These are phyloP conservation scores for Spergularia azorica DNA, from an alignment of 179 eudicot species.

Conservation along the genomic window DNA sequence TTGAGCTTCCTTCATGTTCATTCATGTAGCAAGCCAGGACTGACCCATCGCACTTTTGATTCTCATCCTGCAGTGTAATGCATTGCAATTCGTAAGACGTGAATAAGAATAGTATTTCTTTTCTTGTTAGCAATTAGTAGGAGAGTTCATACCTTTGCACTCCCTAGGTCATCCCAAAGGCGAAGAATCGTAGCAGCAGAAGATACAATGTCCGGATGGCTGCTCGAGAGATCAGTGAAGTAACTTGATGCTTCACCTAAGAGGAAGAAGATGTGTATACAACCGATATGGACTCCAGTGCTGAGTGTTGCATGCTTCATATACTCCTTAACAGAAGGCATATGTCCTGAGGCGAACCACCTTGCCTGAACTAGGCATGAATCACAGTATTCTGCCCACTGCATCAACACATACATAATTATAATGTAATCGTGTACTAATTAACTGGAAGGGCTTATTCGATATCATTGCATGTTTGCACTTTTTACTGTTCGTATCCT, in stretches of 20 bases:
- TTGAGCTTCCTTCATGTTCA: conserved; percentile 38
- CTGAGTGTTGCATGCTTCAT: conserved; percentile 34
- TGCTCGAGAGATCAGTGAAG: conserved; percentile 4
- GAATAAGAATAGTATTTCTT: no score
- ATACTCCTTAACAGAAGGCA: conserved; percentile 42
- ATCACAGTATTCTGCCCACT: conserved; percentile 48
- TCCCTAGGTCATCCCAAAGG: conserved; percentile 40
- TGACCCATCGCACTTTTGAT: conserved; percentile 35
- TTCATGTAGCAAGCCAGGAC: conserved; percentile 52
- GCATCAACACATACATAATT: conserved; percentile 5
- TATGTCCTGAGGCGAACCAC: conserved; percentile 35
- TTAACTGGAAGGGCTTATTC: no score
- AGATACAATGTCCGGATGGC: conserved; percentile 4
- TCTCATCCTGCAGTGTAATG: conserved; percentile 19
- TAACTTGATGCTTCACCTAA: conserved; percentile 22
- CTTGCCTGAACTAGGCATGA: conserved; percentile 38
- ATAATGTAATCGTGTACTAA: no score
- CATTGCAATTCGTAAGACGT: neutral
- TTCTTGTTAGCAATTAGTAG: no score
- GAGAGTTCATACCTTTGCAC: conserved; percentile 12
- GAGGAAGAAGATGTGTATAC: conserved; percentile 17
- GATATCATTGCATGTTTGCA: no score
- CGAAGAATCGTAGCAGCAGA: conserved; percentile 27
- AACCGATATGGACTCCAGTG: conserved; percentile 26
- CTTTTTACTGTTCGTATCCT: no score